These are phyloP conservation scores for Malbranchea cinnamomea DNA, from an alignment of 2,329 filamentous ascomycete species.

Conservation along the genomic window DNA sequence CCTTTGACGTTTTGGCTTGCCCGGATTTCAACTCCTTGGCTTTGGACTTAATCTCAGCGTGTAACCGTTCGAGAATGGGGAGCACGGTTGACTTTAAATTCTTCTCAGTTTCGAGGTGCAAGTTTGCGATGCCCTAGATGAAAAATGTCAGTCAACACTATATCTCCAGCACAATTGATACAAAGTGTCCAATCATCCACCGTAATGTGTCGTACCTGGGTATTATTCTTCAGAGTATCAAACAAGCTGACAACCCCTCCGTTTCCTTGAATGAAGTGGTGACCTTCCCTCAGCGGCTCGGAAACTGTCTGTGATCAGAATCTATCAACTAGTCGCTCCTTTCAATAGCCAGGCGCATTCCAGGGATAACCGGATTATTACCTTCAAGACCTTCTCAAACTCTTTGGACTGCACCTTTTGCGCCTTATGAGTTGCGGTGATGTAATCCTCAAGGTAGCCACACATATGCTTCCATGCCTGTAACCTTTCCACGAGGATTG, in stretches of 20 bases:
- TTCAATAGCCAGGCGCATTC: not conserved
- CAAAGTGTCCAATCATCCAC: not conserved
- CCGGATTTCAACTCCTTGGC: constrained; percentile 74
- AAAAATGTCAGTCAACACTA: no score
- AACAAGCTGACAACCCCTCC: constrained; percentile 82
- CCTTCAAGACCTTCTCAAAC: constrained; percentile 88
- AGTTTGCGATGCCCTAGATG: constrained; percentile 70
- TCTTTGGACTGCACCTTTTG: constrained; percentile 79
- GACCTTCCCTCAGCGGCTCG: constrained; percentile 70
- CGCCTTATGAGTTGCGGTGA: constrained; percentile 70
- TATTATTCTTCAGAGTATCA: constrained; percentile 86
- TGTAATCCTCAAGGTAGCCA: constrained; percentile 80
- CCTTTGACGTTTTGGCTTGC: constrained; percentile 70
- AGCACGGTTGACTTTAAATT: constrained; percentile 73
- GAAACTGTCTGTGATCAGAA: constrained; percentile 51
- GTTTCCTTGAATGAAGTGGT: constrained; percentile 85
- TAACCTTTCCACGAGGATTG: constrained; percentile 70
- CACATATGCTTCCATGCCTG: constrained; percentile 94
- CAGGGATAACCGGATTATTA: constrained; percentile 16
- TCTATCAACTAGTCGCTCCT: not conserved
- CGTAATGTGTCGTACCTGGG: constrained; percentile 41
- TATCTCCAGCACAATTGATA: not conserved
- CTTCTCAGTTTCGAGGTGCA: constrained; percentile 82
- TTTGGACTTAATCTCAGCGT: constrained; percentile 95
- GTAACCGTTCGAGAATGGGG: constrained; percentile 76